These are phyloP conservation scores for Nemania sp. DNA, from an alignment of 2,329 filamentous ascomycete genomes.

Conservation along the genomic window DNA sequence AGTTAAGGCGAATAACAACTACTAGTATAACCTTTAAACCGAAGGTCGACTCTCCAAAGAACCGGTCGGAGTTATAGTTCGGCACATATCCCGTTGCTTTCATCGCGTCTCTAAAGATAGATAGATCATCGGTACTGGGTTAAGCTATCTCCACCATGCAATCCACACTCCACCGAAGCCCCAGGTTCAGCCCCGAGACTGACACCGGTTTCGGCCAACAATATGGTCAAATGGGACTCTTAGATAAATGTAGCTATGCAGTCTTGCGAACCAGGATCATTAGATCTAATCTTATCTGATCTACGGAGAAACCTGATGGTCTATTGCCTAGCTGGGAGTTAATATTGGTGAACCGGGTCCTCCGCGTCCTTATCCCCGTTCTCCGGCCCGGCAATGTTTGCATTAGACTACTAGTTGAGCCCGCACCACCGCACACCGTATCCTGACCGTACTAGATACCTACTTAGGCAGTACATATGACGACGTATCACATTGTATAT, in stretches of 20 bases:
- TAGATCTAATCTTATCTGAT: constrained; percentile 50
- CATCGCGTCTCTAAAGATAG: background rate
- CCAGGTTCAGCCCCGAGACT: constrained; percentile 31
- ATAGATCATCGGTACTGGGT: constrained; percentile 3
- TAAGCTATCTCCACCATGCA: background rate
- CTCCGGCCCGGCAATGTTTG: background rate
- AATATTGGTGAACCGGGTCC: too few relatives aligned
- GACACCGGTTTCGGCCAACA: constrained; percentile 42
- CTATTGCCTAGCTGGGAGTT: background rate
- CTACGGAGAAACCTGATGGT: constrained; percentile 31
- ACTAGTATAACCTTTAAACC: background rate
- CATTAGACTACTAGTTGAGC: constrained; percentile 7
- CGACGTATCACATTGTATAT: too few relatives aligned
- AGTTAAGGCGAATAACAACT: background rate
- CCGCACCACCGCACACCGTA: too few relatives aligned
- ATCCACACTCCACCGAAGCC: constrained; percentile 19
- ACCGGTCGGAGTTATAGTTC: background rate
- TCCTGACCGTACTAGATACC: background rate
- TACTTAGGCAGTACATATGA: too few relatives aligned
- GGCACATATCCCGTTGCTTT: background rate
- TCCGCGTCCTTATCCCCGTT: constrained; percentile 2
- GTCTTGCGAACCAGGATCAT: constrained; percentile 9
- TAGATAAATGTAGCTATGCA: background rate
- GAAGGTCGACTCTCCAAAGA: background rate
- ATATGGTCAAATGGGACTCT: constrained; percentile 34